Conservation (phyloP, 331 rosid species). For the Dryas integrifolia region DNA sequence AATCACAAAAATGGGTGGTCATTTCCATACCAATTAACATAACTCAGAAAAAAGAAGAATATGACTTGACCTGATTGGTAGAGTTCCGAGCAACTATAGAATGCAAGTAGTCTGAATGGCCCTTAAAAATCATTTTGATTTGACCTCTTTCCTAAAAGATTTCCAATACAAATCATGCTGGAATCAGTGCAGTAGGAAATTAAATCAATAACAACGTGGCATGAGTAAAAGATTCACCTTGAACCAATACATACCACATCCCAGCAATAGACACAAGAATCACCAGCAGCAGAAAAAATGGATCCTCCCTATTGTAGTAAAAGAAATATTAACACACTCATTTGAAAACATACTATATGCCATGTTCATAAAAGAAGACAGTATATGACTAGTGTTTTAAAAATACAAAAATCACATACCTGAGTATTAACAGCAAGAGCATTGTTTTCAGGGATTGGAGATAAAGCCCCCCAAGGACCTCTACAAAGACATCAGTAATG, state of each 20-base stretch:
- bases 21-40: background rate
- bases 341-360: constrained; percentile 17
- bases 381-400: background rate
- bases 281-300: constrained; percentile 81
- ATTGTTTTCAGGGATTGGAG: constrained; percentile 96
- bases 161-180: constrained; percentile 23
- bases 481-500: constrained; percentile 41
- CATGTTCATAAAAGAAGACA: background rate
- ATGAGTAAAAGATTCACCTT: constrained; percentile 42
- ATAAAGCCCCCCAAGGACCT: constrained; percentile 98
- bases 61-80: constrained; percentile 62
- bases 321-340: constrained; percentile 15
- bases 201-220: constrained; percentile 13
- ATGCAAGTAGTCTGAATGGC: constrained; percentile 86
- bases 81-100: constrained; percentile 79
- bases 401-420: constrained; percentile 34
- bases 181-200: constrained; percentile 14
- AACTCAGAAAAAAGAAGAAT: constrained; percentile 14
- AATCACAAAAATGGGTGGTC: background rate
- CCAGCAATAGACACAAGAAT: constrained; percentile 94
- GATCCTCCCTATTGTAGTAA: constrained; percentile 64
- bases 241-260: constrained; percentile 79
- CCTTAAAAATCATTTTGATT: constrained; percentile 72
- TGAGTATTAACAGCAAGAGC: constrained; percentile 68
- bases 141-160: constrained; percentile 67